These are phyloP conservation scores for Podospora fimiseda DNA, from an alignment of 495 filamentous ascomycete genomes.

Conservation along the genomic window DNA sequence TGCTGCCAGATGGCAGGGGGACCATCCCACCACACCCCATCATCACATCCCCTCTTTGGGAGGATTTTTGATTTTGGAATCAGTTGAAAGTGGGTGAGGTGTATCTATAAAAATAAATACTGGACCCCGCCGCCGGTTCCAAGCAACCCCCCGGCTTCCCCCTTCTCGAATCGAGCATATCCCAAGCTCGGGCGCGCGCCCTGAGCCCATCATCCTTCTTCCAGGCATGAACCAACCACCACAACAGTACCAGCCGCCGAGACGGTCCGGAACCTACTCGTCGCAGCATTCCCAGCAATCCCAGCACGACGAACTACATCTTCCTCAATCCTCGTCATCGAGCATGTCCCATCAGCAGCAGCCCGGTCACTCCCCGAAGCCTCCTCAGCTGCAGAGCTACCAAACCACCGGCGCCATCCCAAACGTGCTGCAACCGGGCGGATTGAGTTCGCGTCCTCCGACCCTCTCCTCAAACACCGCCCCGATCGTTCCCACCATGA, in stretches of 20 bases:
- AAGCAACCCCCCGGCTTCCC: slow-evolving; percentile 6
- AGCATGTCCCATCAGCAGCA: slow-evolving; percentile 41
- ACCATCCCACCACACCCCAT: too few relatives aligned
- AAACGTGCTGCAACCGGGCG: slow-evolving; percentile 63
- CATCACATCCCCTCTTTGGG: too few relatives aligned
- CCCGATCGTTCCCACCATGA: slow-evolving; percentile 63
- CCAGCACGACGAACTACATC: slow-evolving; percentile 66
- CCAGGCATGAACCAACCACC: slow-evolving; percentile 43
- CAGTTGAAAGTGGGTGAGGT: too few relatives aligned
- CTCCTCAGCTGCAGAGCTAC: slow-evolving; percentile 47
- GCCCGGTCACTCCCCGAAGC: slow-evolving; percentile 28
- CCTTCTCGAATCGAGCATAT: slow-evolving; percentile 1
- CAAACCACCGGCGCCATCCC: slow-evolving; percentile 53
- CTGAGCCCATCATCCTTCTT: background rate
- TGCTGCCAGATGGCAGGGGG: slow-evolving; percentile 10
- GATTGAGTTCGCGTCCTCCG: slow-evolving; percentile 49
- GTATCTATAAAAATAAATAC: background rate
- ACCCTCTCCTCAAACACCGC: slow-evolving; percentile 66
- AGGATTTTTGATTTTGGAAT: too few relatives aligned
- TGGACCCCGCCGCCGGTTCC: slow-evolving; percentile 4
- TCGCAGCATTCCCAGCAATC: slow-evolving; percentile 18
- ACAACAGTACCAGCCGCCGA: slow-evolving; percentile 38
- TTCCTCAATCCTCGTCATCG: slow-evolving; percentile 44
- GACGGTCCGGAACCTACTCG: slow-evolving; percentile 38
- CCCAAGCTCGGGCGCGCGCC: background rate